Percentiles rank a stretch among this genome's conserved stretches.
Conservation (phyloP, 139 green algal genomes). For the Trebouxia sp. region DNA sequence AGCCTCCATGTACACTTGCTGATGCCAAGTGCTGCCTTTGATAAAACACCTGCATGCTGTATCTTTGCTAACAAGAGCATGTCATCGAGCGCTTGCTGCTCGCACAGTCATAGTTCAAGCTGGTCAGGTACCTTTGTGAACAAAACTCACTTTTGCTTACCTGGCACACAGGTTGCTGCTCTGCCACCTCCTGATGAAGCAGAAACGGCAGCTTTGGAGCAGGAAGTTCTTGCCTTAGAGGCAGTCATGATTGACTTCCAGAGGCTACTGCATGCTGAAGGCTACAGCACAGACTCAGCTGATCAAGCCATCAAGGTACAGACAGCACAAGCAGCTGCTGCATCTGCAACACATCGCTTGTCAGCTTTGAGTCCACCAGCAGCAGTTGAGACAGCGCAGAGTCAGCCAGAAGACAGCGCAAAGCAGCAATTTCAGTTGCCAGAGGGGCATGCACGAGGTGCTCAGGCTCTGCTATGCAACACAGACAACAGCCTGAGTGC, state of each 20-base stretch:
- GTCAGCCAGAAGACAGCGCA: background rate
- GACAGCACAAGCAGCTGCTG: background rate
- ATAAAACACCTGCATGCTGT: too few species aligned
- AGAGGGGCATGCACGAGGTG: too few species aligned
- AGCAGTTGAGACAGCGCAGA: too few species aligned
- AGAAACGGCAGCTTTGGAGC: background rate
- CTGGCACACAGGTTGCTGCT: conserved; percentile 6
- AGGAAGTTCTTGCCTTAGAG: background rate
- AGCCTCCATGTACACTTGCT: too few species aligned
- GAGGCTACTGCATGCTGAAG: background rate
- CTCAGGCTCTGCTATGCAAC: background rate
- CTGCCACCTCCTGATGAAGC: background rate
- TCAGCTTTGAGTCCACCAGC: too few species aligned
- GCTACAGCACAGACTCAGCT: background rate
- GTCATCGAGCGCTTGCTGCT: too few species aligned
- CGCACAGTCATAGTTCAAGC: too few species aligned
- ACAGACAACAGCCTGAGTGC: background rate
- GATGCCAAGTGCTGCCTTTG: too few species aligned
- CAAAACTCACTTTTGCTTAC: too few species aligned
- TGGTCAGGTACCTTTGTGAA: too few species aligned
- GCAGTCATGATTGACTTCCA: background rate
- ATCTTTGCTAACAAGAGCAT: too few species aligned
- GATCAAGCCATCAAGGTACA: background rate
- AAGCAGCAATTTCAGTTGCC: background rate
- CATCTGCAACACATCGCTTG: too few species aligned